Conservation (phyloP, 371 early-diverging fungal genomes). For the Mycotypha africana region DNA sequence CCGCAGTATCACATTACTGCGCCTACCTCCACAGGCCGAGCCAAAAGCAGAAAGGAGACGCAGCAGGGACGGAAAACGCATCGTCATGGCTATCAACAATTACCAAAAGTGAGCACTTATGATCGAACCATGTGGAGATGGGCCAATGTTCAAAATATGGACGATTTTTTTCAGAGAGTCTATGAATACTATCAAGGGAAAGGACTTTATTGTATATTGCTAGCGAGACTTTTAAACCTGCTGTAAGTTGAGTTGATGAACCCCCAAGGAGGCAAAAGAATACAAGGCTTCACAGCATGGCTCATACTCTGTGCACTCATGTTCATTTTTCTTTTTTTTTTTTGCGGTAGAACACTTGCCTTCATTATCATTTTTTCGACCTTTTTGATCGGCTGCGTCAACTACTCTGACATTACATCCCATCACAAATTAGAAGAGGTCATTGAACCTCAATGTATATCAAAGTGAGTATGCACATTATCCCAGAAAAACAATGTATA, state of each 20-base stretch:
- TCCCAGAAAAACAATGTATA: no score
- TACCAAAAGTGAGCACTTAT: conserved; percentile 22
- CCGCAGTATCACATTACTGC: no score
- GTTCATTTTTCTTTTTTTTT: not conserved
- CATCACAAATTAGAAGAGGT: conserved; percentile 68
- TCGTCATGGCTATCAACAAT: no score
- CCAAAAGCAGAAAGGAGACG: no score
- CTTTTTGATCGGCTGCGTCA: conserved; percentile 85
- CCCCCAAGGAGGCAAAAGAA: no score
- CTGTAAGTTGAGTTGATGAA: conserved; percentile 36
- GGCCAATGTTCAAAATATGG: conserved; percentile 78
- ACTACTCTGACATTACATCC: conserved; percentile 71
- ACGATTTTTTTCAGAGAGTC: conserved; percentile 74
- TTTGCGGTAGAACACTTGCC: conserved; percentile 56
- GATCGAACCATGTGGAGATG: conserved; percentile 81
- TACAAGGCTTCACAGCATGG: no score
- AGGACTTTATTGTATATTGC: conserved; percentile 73
- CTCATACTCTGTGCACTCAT: no score
- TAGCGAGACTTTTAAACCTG: conserved; percentile 66
- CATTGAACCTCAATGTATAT: conserved; percentile 69
- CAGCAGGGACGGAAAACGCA: no score
- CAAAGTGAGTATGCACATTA: conserved; percentile 35
- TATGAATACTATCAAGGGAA: conserved; percentile 81
- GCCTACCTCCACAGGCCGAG: no score
- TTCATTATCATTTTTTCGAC: conserved; percentile 86